A percentile compares a stretch with the other conserved stretches of the same genome.
phyloP scores from a whole-genome alignment of 345 rosid species.

The Citrus sp. region DNA sequence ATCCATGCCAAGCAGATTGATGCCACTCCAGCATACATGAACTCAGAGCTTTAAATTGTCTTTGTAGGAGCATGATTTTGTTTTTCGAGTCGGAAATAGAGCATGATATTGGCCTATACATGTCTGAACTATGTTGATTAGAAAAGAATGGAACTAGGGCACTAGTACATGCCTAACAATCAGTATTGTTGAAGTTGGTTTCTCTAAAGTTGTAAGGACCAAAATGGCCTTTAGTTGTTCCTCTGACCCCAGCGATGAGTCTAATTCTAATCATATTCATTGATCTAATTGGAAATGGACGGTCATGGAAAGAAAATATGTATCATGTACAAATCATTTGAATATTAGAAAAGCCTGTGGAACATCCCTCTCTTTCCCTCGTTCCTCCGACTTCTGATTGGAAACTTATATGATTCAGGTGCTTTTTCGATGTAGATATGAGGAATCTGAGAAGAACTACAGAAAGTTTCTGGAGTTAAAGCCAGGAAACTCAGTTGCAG shows the following conservation, averaged over 20 bases:
- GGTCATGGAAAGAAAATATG: not conserved
- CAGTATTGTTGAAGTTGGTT: not conserved
- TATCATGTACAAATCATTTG: not conserved
- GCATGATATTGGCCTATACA: not conserved
- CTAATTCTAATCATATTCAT: not conserved
- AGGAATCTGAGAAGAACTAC: slow-evolving; percentile 77
- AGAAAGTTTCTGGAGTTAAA: slow-evolving; percentile 60
- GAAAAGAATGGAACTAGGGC: not conserved
- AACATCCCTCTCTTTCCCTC: not conserved
- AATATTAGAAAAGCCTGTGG: not conserved
- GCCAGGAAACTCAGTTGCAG: slow-evolving; percentile 68
- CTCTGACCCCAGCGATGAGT: not conserved
- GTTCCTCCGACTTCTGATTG: slow-evolving; percentile 25
- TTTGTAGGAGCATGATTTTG: not conserved
- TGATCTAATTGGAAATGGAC: not conserved
- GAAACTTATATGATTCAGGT: slow-evolving; percentile 33
- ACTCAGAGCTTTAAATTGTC: not conserved
- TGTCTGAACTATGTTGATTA: not conserved
- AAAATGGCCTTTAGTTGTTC: not conserved
- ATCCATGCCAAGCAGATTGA: not conserved
- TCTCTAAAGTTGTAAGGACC: not conserved
- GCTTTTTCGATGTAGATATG: slow-evolving; percentile 61
- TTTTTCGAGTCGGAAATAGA: not conserved
- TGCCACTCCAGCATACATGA: not conserved
- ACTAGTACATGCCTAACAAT: not conserved